A percentile compares a stretch with the other conserved stretches of the same genome.
These are phyloP conservation scores for Ammopiptanthus mongolicus DNA, from an alignment of 306 rosid genomes.

Conservation along the genomic window DNA sequence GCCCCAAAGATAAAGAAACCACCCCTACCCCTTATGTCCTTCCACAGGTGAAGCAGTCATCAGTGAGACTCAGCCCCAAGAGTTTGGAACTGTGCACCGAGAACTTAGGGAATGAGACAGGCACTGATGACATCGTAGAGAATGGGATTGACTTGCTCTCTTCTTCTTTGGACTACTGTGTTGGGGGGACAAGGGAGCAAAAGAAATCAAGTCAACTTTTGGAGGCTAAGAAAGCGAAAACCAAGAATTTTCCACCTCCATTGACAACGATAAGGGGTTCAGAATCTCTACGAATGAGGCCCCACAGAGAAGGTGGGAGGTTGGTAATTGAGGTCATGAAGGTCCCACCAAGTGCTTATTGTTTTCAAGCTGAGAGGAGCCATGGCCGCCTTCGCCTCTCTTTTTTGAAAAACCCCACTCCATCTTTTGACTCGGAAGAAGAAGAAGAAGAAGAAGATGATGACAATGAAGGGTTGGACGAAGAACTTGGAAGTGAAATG, in stretches of 20 bases:
- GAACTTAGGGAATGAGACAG: constrained; percentile 82
- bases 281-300: constrained; percentile 41
- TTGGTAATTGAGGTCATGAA: constrained; percentile 53
- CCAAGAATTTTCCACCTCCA: constrained; percentile 68
- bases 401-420: constrained; percentile 21
- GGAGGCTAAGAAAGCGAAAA: constrained; percentile 29
- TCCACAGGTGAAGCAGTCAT: constrained; percentile 39
- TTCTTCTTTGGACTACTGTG: not conserved
- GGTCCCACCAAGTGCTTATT: constrained; percentile 33
- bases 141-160: constrained; percentile 32
- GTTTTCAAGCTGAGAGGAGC: constrained; percentile 63
- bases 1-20: constrained; percentile 16
- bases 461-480: not conserved
- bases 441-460: not conserved
- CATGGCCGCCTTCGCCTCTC: constrained; percentile 74
- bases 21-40: constrained; percentile 31
- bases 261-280: constrained; percentile 76
- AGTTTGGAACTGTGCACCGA: constrained; percentile 85
- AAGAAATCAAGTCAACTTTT: constrained; percentile 19
- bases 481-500: constrained; percentile 16
- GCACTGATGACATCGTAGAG: constrained; percentile 52
- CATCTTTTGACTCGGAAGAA: constrained; percentile 18
- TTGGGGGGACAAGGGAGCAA: constrained; percentile 13
- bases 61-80: constrained; percentile 42
- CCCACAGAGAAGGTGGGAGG: constrained; percentile 79